Base-by-base conservation (phyloP, 768 basidiomycete species). In the Leccinum imitatum region DNA sequence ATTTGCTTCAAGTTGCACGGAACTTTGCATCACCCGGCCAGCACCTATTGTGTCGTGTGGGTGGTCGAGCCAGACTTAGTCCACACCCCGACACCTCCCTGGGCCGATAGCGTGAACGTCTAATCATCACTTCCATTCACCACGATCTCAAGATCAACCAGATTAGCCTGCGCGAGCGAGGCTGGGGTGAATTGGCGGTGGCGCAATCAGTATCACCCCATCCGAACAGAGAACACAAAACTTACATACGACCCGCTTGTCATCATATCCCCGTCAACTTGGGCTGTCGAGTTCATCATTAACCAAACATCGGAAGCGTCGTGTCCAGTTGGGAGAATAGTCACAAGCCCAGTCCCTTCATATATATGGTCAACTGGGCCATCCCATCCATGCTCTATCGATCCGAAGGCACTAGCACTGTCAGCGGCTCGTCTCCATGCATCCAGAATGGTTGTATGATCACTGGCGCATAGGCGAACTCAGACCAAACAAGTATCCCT, bases 401-500 rank as follows among this genome's bases (percentile, higher is more conserved):
- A 69, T 86, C 84, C 2, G 80, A 83, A n/a, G 80, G 81, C 6
- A 78, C 81, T 3, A 81, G 63, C 14, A 84, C 76, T 63, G 81
- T 75, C 46, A 85, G 64, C 17, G 79, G 80, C 66, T 81, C 69
- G 54, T 79, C 82, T 11, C 71, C 74, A 1, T 79, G 75, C 10
- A 78, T 80, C 83, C 83, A 85, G 73, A 85, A 85, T 19, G 84
- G 82, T 59, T 81, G 82, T 61, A 84, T 77, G 54, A 76, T 70
- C 30, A 85, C 70, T 9, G 84, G 81, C 1, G 77, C 71, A 65
- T 79, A 56, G 39, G 33, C 33, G 39, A 60, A 78, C 63, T 86
- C 84, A 1, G 83, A 83, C 84, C 84, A 85, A 1, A 78, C 83
- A 51, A 86, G 72, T 61, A 85, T 83, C 7, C 84, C 84, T 0